Evolutionary conservation across 768 basidiomycete genomes (phyloP), one percentile per base, ranked within the genome.

Genomic region (Xanthoconium purpureum): DNA sequence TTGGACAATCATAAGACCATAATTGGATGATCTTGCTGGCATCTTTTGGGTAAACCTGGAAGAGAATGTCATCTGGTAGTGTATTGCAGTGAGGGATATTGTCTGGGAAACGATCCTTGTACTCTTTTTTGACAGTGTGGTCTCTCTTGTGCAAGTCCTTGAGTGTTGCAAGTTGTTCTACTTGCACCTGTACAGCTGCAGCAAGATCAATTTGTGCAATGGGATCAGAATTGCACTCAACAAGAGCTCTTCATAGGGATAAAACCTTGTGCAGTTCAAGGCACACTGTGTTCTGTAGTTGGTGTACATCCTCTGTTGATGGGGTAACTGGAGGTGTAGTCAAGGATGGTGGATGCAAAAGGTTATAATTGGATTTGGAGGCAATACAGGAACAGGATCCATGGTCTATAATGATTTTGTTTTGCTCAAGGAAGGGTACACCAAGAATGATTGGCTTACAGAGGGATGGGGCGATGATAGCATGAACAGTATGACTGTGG

Each of bases 371-470:
- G 5, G 18, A 11, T 4, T 13, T 32, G n/a, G 56, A 55, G 5
- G 7, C 37, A n/a, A 64, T 48, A 43, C 59, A 61, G 0, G 56
- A 49, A 6, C 43, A 44, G 0, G 30, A 0, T 0, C 46, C 47
- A 29, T 71, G 66, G 47, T 78, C 71, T 29, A 69, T 56, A 0
- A 73, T 57, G 59, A 79, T 72, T 0, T 65, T 35, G 55, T 79
- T 79, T 2, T 59, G 54, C 12, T 40, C 24, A 1, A 77, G 62
- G 30, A 72, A 78, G 0, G 74, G 75, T 0, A 69, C 47, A 0
- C 75, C 74, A 0, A 78, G 61, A 0, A 78, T 52, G 9, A 78
- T 33, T 5, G 66, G 66, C 3, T 50, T 59, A n/a, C n/a, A 35
- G 63, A 70, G 2, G 74, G 60, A 2, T 36, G 38, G 0, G 66